Evolutionary conservation across 805 yeast genomes (phyloP), one percentile per base, ranked within the genome.

Genomic region (Candida palmyrensis): DNA sequence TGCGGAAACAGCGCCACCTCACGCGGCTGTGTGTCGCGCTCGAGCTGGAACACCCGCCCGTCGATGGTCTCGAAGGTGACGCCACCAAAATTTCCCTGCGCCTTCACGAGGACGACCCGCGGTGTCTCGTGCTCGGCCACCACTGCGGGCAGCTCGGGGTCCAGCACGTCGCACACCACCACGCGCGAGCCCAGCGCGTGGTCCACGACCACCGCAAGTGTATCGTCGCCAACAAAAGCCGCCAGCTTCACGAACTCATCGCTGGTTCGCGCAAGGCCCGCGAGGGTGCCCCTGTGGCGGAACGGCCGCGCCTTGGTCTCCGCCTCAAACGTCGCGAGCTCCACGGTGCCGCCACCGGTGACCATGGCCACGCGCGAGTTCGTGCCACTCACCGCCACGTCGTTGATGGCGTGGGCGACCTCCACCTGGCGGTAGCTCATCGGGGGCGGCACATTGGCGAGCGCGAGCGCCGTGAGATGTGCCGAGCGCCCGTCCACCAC

Each of bases 401-500:
- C 86, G 14, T 68, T 53, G 6, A 87, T 76, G 1, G 38, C 42
- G 6, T n/a, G 9, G 6, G 65, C 66, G 9, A 77, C 60, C 7
- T 70, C 74, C 32, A 86, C 56, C 30, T 79, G 84, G 37, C 94
- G 71, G 50, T 71, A 81, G 16, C 85, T 72, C 51, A 86, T 77
- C 27, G 99, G 99, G 1, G 99, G 99, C 3, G 99, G 99, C 8
- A 87, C 90, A 51, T 80, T 87, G 2, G 96, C 95, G 19, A 79
- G 52, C 1, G 82, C 71, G 23, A 92, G 66, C 0, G 97, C 97
- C 0, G 98, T 90, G 15, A 88, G 59, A 43, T 77, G 75, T 10
- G 81, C 73, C 9, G 71, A 67, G 1, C 55, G 46, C 2, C 96
- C 96, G 60, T 92, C 97, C 22, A 82, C 66, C 0, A 90, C 96